Base-by-base conservation (phyloP, 108 stramenopile species). In the Schizochytrium sp. region DNA sequence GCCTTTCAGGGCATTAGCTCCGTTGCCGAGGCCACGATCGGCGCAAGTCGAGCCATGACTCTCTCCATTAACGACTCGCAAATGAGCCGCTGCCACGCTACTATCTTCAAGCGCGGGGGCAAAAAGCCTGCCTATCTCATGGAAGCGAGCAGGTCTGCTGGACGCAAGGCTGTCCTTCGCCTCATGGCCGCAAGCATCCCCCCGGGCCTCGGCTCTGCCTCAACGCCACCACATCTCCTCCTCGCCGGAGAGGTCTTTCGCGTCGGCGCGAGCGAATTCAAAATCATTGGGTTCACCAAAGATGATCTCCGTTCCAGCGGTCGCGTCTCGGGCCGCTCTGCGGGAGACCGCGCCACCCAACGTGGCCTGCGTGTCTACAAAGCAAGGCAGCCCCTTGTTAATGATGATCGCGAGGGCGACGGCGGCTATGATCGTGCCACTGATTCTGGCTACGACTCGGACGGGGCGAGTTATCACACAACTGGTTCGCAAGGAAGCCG, bases 11-110 rank as follows among this genome's bases (percentile, higher is more conserved):
- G 76, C 48, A 83, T 83, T 12, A 25, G 23, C 51, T 53, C 45
- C 51, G 48, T 53, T 3, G 51, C 45, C 48, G 76, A 83, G 51
- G 76, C 76, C 25, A 53, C 76, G n/a, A 83, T 83, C 51, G 76
- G 76, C 19, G 45, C 48, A 6, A 83, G 76, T 34, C 76, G 48
- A 6, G 43, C 18, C n/a, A 83, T 83, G 76, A 83, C 76, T 45
- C 51, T 83, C 4, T 83, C 76, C 28, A 83, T 83, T 16, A 83
- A 83, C 25, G 76, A 83, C 51, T 12, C 76, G n/a, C 76, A 53
- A 47, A 83, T 83, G 76, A 53, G 76, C 51, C 45, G 76, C 25
- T 83, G 76, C 51, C 76, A 83, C 51, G 76, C 76, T 8, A 83
- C 45, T 0, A 83, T 83, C 76, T 83, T 83, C 51, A 47, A 53